Base-by-base conservation (phyloP, 805 yeast genomes). In the Hanseniaspora meyeri region DNA sequence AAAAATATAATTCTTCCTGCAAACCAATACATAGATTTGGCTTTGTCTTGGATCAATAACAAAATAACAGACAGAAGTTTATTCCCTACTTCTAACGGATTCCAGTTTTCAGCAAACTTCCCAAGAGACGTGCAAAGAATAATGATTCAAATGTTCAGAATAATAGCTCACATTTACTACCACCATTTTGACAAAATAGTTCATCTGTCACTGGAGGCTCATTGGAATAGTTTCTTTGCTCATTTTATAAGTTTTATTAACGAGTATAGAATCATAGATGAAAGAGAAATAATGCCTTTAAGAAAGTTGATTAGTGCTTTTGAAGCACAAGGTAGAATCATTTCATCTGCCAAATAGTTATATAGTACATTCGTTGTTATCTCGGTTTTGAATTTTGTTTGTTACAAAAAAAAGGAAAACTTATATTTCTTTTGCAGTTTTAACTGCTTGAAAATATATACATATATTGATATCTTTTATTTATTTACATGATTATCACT, bases 141-240 rank as follows among this genome's bases (percentile, higher is more conserved):
- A 20, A 82, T 83, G 66, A 76, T 89, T 60, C 97, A 93, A 66
- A 85, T 93, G 88, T 89, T 93, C 66, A 78, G 97, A 62, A 87
- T 93, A 16, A 90, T 91, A 71, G 98, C 98, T 4, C 96, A 90
- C 66, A 82, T 93, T 40, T 93, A 90, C 68, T 87, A 88, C 70
- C 88, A 89, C 68, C 98, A 93, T 68, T 93, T 89, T 69, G 98
- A 91, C 62, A 88, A 85, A 66, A 78, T 91, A 27, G 81, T 91
- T n/a, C 97, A 93, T 68, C 71, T 93, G 58, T 83, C 95, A 1
- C 70, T 93, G 59, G 98, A 93, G 67, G 96, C 97, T 0, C 97
- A 93, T 68, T 93, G 96, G 95, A 93, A 93, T 69, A 90, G 97
- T 3, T 87, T 90, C 63, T 93, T 95, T 70, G 93, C 96, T 16